Percentiles rank a stretch among this genome's conserved stretches.
Evolutionary conservation across 768 basidiomycete genomes (phyloP).

Genomic region (Filobasidium wieringae): DNA sequence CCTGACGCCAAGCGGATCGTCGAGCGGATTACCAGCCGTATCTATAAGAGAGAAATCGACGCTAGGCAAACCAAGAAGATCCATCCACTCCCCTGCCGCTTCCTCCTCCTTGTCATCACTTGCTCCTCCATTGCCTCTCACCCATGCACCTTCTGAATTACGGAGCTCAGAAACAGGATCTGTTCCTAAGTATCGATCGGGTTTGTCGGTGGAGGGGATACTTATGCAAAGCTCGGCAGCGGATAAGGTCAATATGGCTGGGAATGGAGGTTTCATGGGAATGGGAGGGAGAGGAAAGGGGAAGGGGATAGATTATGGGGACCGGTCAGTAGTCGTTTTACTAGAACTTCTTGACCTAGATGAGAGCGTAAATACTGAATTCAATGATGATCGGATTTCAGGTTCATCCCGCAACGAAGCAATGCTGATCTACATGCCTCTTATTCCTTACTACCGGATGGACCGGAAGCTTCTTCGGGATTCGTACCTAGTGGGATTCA

Average conservation of each 20-base stretch:
- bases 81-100: too few relatives aligned
- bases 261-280: not conserved
- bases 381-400: not conserved
- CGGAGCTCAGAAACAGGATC: too few relatives aligned
- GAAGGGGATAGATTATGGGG: slow-evolving; percentile 38
- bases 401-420: slow-evolving; percentile 56
- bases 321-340: slow-evolving; percentile 27
- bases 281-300: slow-evolving; percentile 18
- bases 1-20: too few relatives aligned
- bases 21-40: too few relatives aligned
- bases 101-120: too few relatives aligned
- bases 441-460: slow-evolving; percentile 51
- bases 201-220: not conserved
- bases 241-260: not conserved
- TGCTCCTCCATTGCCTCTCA: too few relatives aligned
- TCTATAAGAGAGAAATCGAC: too few relatives aligned
- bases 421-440: slow-evolving; percentile 52
- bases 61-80: too few relatives aligned
- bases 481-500: slow-evolving; percentile 1
- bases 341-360: not conserved
- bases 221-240: not conserved
- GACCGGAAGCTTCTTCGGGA: slow-evolving; percentile 17
- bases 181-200: not conserved
- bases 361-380: not conserved
- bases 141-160: too few relatives aligned